Base-by-base conservation (phyloP, 805 yeast genomes). In the Pichia scutulata region DNA sequence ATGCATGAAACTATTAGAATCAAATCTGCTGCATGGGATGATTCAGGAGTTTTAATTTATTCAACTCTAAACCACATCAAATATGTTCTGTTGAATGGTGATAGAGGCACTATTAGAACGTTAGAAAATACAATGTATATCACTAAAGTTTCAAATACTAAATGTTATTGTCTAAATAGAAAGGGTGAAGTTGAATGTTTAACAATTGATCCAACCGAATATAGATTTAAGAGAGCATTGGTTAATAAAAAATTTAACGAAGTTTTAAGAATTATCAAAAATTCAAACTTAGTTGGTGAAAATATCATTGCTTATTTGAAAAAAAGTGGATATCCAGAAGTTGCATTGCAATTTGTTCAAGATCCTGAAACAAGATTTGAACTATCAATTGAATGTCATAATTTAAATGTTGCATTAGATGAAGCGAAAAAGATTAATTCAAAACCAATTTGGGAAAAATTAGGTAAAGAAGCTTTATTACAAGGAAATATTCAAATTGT, bases 1-100 rank as follows among this genome's bases (percentile, higher is more conserved):
- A 77, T 89, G 80, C 97, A 89, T 66, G 99, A 93, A 73, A 92
- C 98, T 4, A 93, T 93, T 59, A 77, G 99, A 67, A 89, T 93
- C 62, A 93, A 93, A 73, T 83, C 95, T 71, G 97, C 97, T 44
- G 88, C 96, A 19, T 93, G 97, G 97, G 98, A 93, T 67, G 97
- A 89, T 59, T 74, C 86, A 45, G 92, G 92, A 48, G 96, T 95
- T 30, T 77, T 93, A 66, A 76, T 93, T 57, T 93, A 92, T 70
- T 85, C 97, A 21, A 93, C 99, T 8, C 76, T 93, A 67, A 92
- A 92, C 71, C 99, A 93, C 68, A 85, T 95, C 70, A 93, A 92
- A 71, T 93, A 92, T 70, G 84, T 92, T 44, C 74, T 93, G 63
- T 74, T 92, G 64, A 93, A 90, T 64, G 99, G 99, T 61, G 99